Evolutionary conservation across 768 basidiomycete species (phyloP).

Genomic region (Lentinula lateritia): DNA sequence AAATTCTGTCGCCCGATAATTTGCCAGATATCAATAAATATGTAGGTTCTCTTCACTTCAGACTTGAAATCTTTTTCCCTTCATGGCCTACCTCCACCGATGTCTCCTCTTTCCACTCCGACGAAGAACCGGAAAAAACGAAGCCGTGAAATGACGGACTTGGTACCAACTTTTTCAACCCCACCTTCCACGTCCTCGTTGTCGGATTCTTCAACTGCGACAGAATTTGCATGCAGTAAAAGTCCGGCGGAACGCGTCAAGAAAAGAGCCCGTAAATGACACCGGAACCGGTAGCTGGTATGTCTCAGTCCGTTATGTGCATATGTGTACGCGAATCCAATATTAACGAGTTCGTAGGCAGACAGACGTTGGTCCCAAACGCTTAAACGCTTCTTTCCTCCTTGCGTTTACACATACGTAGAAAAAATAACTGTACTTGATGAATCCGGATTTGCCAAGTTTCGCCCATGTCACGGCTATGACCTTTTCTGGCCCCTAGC

Average conservation of each 20-base stretch:
- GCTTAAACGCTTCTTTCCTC: background rate
- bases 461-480: background rate
- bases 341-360: background rate
- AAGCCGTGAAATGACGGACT: background rate
- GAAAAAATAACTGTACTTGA: background rate
- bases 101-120: background rate
- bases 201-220: background rate
- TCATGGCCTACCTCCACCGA: slow-evolving; percentile 39
- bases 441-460: background rate
- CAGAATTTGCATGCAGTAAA: background rate
- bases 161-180: background rate
- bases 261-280: slow-evolving; percentile 1
- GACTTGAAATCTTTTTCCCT: slow-evolving; percentile 65
- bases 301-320: background rate
- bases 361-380: background rate
- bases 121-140: slow-evolving; percentile 2
- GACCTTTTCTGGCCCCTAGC: background rate
- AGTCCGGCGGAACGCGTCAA: slow-evolving; percentile 1
- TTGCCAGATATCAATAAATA: background rate
- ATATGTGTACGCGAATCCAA: background rate
- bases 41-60: slow-evolving; percentile 70
- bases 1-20: background rate
- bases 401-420: background rate
- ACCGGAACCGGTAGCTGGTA: background rate
- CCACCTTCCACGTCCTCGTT: background rate